Conservation (phyloP, 768 basidiomycete genomes). For the Rhizopogon vinicolor region DNA sequence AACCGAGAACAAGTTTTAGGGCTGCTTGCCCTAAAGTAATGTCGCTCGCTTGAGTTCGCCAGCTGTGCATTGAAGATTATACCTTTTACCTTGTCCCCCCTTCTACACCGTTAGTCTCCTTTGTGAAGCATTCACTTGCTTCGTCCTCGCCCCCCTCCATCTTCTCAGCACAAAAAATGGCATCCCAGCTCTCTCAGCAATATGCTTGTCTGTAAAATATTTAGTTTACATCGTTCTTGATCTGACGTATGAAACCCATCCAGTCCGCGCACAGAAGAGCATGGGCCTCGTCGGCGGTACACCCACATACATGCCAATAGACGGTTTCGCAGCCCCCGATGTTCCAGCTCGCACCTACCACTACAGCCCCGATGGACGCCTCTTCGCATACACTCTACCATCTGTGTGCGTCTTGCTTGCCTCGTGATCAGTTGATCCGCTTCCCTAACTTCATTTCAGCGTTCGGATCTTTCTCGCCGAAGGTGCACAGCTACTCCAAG, state of each 20-base stretch:
- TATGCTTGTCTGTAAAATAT: constrained; percentile 65
- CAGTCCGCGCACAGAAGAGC: constrained; percentile 93
- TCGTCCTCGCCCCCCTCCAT: constrained; percentile 37
- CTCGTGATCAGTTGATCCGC: constrained; percentile 10
- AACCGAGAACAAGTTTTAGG: not conserved
- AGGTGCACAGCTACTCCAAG: constrained; percentile 66
- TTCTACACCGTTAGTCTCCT: constrained; percentile 11
- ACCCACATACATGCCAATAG: constrained; percentile 65
- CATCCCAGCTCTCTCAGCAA: constrained; percentile 74
- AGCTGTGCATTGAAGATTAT: constrained; percentile 1
- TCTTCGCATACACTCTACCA: constrained; percentile 82
- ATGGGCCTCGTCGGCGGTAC: constrained; percentile 81
- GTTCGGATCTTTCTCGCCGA: constrained; percentile 76
- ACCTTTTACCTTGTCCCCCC: constrained; percentile 20
- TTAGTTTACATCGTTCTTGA: constrained; percentile 2
- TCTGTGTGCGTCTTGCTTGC: constrained; percentile 47
- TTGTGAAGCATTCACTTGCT: constrained; percentile 84
- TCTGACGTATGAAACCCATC: constrained; percentile 12
- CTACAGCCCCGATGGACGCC: constrained; percentile 84
- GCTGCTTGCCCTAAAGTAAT: constrained; percentile 17
- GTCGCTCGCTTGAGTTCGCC: not conserved
- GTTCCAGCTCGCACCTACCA: constrained; percentile 68
- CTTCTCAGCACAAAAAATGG: constrained; percentile 45
- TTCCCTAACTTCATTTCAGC: constrained; percentile 34
- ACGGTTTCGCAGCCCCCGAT: constrained; percentile 63